Evolutionary conservation across 2,329 filamentous ascomycete species (phyloP), one percentile per base, ranked within the genome.

Genomic region (Talaromyces sp.): DNA sequence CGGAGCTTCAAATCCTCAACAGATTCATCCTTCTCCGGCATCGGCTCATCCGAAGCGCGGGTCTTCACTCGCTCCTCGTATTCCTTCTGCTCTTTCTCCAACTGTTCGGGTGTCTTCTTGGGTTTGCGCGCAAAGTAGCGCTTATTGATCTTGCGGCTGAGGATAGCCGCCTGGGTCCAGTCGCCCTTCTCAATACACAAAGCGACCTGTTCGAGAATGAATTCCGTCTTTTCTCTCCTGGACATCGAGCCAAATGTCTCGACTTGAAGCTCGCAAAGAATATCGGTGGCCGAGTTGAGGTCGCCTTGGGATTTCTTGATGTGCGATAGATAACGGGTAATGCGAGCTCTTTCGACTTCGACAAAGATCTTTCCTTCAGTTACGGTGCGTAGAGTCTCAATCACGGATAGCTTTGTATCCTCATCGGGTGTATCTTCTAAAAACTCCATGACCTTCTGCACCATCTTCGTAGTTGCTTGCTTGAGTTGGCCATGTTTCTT

Each of bases 401-500:
- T 99, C 66, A 97, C 88, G 25, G 91, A 90, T 65, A 99, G 84
- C 83, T 98, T 99, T 41, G 88, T 93, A 71, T 97, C 93, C 67
- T 92, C 75, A 73, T 87, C 90, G 39, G 95, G 93, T 25, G 93
- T 93, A 56, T 90, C 87, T 75, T 96, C 90, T 74, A 99, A 82
- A 79, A 98, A 97, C 67, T 84, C 85, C 89, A 99, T 97, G 68
- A 97, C 93, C 57, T 89, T 90, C 84, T 99, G 95, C 67, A 99
- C 93, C 95, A 99, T 99, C 84, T 94, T 95, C 73, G 95, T 98
- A 74, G 93, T 95, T 75, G 95, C 95, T 81, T 98, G 95, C 82
- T 99, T 99, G 76, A 99, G 93, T 84, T 99, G 95, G 73, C 93
- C 92, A 90, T 99, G 95, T 84, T 99, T 99, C 89, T 99, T 99